Conservation (phyloP, 352 stramenopile genomes). For the Pseudoperonospora humuli region DNA sequence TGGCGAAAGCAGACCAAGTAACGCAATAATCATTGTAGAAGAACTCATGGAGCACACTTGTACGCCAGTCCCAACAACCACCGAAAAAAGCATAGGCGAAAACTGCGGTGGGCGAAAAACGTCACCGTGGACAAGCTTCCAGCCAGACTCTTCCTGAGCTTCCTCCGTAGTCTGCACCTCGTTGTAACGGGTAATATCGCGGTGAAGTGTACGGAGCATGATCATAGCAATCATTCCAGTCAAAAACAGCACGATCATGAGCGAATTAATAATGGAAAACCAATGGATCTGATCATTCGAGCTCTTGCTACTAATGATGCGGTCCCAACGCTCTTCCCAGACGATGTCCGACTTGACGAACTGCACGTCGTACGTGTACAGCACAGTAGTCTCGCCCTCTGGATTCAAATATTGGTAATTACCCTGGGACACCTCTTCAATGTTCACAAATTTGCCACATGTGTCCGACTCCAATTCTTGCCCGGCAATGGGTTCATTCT, state of each 20-base stretch:
- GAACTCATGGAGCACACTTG: slow-evolving; percentile 95
- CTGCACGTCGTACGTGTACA: slow-evolving; percentile 99
- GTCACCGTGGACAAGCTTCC: slow-evolving; percentile 96
- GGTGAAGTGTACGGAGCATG: slow-evolving; percentile 98
- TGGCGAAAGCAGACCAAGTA: slow-evolving; percentile 93
- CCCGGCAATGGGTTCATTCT: slow-evolving; percentile 74
- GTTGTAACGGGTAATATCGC: slow-evolving; percentile 97
- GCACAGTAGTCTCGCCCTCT: slow-evolving; percentile 69
- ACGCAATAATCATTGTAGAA: slow-evolving; percentile 91
- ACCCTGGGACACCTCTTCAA: slow-evolving; percentile 67
- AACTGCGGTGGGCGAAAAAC: slow-evolving; percentile 96
- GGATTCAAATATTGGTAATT: slow-evolving; percentile 83
- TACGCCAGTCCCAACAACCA: slow-evolving; percentile 92
- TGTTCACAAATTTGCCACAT: slow-evolving; percentile 86
- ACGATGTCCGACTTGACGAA: slow-evolving; percentile 91
- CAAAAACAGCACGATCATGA: slow-evolving; percentile 99
- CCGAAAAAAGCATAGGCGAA: slow-evolving; percentile 91
- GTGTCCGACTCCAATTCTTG: slow-evolving; percentile 77
- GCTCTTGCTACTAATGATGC: slow-evolving; percentile 95
- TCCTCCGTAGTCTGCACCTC: slow-evolving; percentile 92
- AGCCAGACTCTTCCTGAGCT: slow-evolving; percentile 92
- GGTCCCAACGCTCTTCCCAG: slow-evolving; percentile 98
- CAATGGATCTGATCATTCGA: slow-evolving; percentile 99
- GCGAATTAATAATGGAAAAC: slow-evolving; percentile 99
- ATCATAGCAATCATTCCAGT: slow-evolving; percentile 99